Conservation (phyloP, 768 basidiomycete species). For the Rhizopogon sp. region DNA sequence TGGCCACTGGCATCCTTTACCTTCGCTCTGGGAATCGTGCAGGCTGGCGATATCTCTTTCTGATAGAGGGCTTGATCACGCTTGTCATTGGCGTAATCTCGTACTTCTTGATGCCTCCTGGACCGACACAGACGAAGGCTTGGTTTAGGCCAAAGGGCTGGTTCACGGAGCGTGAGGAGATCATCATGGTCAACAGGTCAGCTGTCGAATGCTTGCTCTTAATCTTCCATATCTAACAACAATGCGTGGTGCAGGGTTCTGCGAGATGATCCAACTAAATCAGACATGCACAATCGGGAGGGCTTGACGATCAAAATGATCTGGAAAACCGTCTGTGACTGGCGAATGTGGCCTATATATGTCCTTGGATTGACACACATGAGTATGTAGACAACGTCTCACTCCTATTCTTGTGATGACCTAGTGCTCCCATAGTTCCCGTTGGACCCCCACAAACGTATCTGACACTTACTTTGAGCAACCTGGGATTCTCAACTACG, state of each 20-base stretch:
- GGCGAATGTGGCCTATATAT: constrained; percentile 65
- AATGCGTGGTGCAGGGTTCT: constrained; percentile 31
- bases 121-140: constrained; percentile 50
- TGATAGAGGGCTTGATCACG: constrained; percentile 48
- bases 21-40: constrained; percentile 31
- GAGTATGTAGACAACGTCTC: constrained; percentile 29
- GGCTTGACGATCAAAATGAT: constrained; percentile 44
- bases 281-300: constrained; percentile 65
- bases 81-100: constrained; percentile 45
- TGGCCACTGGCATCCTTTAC: constrained; percentile 47
- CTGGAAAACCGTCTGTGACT: constrained; percentile 50
- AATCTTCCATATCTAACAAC: neutral
- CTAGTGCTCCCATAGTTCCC: constrained; percentile 37
- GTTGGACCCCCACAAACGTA: constrained; percentile 56
- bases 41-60: constrained; percentile 57
- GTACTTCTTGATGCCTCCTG: constrained; percentile 54
- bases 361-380: constrained; percentile 48
- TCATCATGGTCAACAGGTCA: constrained; percentile 48
- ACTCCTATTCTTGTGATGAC: neutral
- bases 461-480: constrained; percentile 56
- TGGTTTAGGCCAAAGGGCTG: constrained; percentile 56
- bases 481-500: constrained; percentile 59
- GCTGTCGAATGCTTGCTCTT: neutral
- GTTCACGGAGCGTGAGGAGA: constrained; percentile 56
- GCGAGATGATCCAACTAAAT: constrained; percentile 56